These are phyloP conservation scores for Fusarium clavum DNA, from an alignment of 2,329 filamentous ascomycete genomes.

Conservation along the genomic window DNA sequence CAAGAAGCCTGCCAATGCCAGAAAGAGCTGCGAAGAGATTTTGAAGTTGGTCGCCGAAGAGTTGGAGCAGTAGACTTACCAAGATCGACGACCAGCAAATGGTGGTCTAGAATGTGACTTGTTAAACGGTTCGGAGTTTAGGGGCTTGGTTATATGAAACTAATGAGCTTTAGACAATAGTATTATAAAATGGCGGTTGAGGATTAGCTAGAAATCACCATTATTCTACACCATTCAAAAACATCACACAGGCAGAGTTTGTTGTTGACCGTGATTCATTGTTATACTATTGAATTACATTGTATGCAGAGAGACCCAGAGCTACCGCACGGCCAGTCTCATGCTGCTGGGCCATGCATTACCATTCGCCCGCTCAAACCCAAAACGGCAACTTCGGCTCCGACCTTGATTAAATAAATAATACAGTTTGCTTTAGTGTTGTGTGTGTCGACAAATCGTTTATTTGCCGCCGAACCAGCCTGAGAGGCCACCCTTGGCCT, in stretches of 20 bases:
- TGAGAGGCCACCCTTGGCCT: slow-evolving; percentile 86
- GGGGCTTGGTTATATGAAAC: slow-evolving; percentile 13
- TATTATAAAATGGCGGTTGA: not conserved
- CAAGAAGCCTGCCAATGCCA: slow-evolving; percentile 86
- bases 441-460: slow-evolving; percentile 5
- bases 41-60: slow-evolving; percentile 78
- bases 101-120: not conserved
- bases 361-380: slow-evolving; percentile 24
- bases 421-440: slow-evolving; percentile 21
- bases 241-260: not conserved
- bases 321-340: slow-evolving; percentile 20
- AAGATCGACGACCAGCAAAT: not conserved
- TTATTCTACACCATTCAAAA: not conserved
- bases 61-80: slow-evolving; percentile 47
- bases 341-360: slow-evolving; percentile 18
- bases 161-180: slow-evolving; percentile 33
- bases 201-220: not conserved
- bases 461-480: slow-evolving; percentile 79
- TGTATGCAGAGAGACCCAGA: slow-evolving; percentile 18
- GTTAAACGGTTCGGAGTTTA: slow-evolving; percentile 29
- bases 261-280: slow-evolving; percentile 25
- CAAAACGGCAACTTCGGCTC: slow-evolving; percentile 18
- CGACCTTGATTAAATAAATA: slow-evolving; percentile 26
- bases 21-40: slow-evolving; percentile 81
- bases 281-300: slow-evolving; percentile 33